Percentiles rank a stretch among this genome's conserved stretches.
phyloP scores from a whole-genome alignment of 768 basidiomycete species.

The Trametes maxima region DNA sequence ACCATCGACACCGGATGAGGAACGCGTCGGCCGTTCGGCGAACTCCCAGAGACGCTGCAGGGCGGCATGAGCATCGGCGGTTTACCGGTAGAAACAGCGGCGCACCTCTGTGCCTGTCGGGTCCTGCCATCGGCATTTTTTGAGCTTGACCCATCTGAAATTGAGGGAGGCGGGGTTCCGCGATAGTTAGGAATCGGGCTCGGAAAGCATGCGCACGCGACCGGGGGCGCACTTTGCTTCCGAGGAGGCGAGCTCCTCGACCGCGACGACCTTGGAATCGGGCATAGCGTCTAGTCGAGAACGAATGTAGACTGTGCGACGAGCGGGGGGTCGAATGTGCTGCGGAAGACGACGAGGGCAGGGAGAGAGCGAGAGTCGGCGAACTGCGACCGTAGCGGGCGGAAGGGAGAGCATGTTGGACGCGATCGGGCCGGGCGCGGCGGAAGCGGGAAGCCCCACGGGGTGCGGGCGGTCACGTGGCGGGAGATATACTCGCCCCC shows the following conservation, averaged over 20 bases:
- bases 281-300: conserved; percentile 30
- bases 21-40: conserved; percentile 81
- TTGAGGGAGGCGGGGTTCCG: not conserved
- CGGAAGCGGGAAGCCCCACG: conserved; percentile 12
- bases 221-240: conserved; percentile 58
- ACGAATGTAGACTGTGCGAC: conserved; percentile 3
- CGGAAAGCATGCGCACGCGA: not conserved
- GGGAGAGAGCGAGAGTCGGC: not conserved
- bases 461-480: conserved; percentile 21
- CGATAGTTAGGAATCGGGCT: not conserved
- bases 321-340: not conserved
- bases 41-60: conserved; percentile 84
- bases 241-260: conserved; percentile 49
- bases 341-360: not conserved
- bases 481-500: conserved; percentile 17
- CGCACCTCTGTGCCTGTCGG: conserved; percentile 72
- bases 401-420: not conserved
- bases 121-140: conserved; percentile 81
- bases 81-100: not conserved
- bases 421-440: conserved; percentile 6
- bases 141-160: conserved; percentile 80
- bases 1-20: conserved; percentile 83
- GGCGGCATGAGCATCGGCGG: conserved; percentile 3
- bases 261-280: conserved; percentile 54
- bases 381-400: not conserved